Conservation (phyloP, 225 moss, liverwort and hornwort species). For the Bryum argenteum region DNA sequence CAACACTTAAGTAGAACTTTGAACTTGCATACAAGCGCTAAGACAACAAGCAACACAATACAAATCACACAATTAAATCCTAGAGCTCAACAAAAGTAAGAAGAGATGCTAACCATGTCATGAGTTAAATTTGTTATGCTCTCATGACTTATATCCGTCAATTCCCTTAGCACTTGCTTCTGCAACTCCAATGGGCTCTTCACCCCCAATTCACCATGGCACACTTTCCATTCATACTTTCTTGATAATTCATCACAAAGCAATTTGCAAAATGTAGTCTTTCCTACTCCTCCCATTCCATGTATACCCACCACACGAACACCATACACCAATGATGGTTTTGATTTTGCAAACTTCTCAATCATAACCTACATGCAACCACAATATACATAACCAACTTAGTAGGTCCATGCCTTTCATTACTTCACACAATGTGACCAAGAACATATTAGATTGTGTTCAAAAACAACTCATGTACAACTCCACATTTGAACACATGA, state of each 20-base stretch:
- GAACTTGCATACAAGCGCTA: rapidly evolving
- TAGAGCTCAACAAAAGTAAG: not conserved
- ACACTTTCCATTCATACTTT: not conserved
- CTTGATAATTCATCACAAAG: not conserved
- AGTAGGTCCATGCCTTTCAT: rapidly evolving
- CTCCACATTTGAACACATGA: not conserved
- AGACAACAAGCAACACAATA: not conserved
- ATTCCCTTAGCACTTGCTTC: not conserved
- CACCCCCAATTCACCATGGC: not conserved
- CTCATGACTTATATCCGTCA: too few relatives aligned
- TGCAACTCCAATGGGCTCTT: not conserved
- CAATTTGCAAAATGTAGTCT: not conserved
- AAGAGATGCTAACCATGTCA: not conserved
- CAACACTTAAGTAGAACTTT: too few relatives aligned
- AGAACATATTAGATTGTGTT: too few relatives aligned
- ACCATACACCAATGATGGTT: not conserved
- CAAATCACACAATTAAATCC: not conserved
- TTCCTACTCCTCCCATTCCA: constrained; percentile 18
- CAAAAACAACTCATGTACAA: not conserved
- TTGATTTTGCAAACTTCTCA: rapidly evolving
- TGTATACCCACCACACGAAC: not conserved
- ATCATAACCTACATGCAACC: not conserved
- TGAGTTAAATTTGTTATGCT: rapidly evolving
- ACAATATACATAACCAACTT: not conserved
- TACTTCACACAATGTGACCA: not conserved